Evolutionary conservation across 164 flowering plant species (phyloP).

Genomic region (Vitis labrusca): DNA sequence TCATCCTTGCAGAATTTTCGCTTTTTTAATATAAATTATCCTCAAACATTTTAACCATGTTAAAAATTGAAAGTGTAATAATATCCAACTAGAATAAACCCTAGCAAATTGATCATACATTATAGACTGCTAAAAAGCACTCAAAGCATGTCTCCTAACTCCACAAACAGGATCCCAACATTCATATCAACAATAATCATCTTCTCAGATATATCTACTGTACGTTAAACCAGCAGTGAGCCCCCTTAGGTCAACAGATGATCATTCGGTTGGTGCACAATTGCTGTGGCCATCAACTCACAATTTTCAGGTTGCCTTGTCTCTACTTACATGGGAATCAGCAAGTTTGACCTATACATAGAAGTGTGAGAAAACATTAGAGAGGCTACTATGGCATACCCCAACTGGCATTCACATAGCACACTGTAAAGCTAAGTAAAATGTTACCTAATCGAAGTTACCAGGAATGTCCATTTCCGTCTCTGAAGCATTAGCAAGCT

Average conservation of each 20-base stretch:
- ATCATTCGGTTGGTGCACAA: neutral
- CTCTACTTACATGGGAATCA: conserved; percentile 3
- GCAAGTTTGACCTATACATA: conserved; percentile 5
- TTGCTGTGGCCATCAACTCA: neutral
- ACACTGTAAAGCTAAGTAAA: neutral
- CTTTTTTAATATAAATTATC: no score
- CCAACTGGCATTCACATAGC: neutral
- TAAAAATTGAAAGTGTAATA: neutral
- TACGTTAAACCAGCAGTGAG: conserved; percentile 10
- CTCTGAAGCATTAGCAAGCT: conserved; percentile 42
- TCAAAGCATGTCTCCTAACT: neutral
- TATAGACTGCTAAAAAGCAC: conserved; percentile 5
- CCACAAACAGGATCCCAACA: conserved; percentile 11
- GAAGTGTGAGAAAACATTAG: neutral
- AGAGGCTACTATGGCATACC: neutral
- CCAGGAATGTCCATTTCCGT: conserved; percentile 38
- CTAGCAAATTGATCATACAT: conserved; percentile 4
- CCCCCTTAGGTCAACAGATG: neutral
- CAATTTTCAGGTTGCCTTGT: conserved; percentile 4
- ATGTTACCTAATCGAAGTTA: conserved; percentile 28
- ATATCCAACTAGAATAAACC: neutral
- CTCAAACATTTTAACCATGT: no score
- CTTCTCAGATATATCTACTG: neutral
- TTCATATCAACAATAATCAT: conserved; percentile 6
- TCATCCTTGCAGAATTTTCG: no score